Evolutionary conservation across 495 filamentous ascomycete species (phyloP).

Genomic region (Penicillium longicatenatum): DNA sequence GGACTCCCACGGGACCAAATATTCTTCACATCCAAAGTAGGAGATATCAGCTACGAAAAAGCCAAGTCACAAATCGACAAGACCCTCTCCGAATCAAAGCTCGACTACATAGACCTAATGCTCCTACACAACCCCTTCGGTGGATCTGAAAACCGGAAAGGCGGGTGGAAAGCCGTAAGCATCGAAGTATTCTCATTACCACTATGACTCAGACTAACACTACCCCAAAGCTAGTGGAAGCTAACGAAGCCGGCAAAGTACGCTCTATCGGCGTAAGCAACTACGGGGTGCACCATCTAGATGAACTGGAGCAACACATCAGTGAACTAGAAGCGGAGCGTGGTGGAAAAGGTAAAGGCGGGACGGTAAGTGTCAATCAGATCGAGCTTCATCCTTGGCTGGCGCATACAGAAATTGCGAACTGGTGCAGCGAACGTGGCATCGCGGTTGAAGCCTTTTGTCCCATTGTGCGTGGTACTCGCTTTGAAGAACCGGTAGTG

Average conservation of each 20-base stretch:
- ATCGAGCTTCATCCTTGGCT: constrained; percentile 74
- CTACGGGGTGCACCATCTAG: constrained; percentile 66
- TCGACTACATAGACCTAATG: constrained; percentile 68
- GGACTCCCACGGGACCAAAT: constrained; percentile 58
- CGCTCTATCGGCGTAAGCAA: constrained; percentile 66
- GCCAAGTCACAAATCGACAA: constrained; percentile 58
- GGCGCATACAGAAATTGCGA: constrained; percentile 56
- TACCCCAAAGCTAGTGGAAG: constrained; percentile 55
- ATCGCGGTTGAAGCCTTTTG: constrained; percentile 68
- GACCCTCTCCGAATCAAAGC: constrained; percentile 53
- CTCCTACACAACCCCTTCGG: constrained; percentile 68
- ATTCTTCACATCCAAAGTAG: constrained; percentile 71
- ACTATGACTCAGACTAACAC: background rate
- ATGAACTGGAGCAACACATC: constrained; percentile 52
- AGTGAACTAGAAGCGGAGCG: constrained; percentile 19
- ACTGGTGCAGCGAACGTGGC: constrained; percentile 53
- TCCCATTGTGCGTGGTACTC: constrained; percentile 58
- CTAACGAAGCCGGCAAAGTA: constrained; percentile 59
- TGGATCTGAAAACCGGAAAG: constrained; percentile 57
- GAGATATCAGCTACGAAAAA: constrained; percentile 54
- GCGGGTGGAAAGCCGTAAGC: constrained; percentile 59
- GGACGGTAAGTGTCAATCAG: constrained; percentile 63
- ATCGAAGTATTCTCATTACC: background rate
- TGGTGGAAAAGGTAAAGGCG: constrained; percentile 45
- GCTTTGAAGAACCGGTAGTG: constrained; percentile 57